These are phyloP conservation scores for Geotrichum fermentans DNA, from an alignment of 1,139 yeast species.

Conservation along the genomic window DNA sequence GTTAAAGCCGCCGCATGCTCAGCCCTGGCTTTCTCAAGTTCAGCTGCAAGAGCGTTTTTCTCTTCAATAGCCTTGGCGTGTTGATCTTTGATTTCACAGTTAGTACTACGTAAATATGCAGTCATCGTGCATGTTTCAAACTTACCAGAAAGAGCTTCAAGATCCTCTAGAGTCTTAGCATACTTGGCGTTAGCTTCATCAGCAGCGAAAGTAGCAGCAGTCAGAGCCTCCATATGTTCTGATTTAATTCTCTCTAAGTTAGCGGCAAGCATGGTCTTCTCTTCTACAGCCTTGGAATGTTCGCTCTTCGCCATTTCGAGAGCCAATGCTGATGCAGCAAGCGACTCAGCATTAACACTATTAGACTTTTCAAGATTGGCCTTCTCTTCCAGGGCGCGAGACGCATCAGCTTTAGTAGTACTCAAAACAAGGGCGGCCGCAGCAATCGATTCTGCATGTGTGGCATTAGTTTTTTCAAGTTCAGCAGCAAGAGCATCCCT, in stretches of 20 bases:
- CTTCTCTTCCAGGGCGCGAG: not conserved
- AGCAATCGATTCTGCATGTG: conserved; percentile 14
- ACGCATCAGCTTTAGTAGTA: conserved; percentile 5
- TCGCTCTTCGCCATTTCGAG: not conserved
- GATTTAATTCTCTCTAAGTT: not conserved
- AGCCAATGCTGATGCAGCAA: conserved; percentile 4
- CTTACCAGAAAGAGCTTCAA: no score
- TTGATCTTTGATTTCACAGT: conserved; percentile 9
- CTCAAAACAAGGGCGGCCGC: no score
- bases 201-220: no score
- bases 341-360: conserved; percentile 1
- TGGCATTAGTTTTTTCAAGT: conserved; percentile 1
- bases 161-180: no score
- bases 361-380: not conserved
- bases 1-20: conserved; percentile 16
- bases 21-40: conserved; percentile 2
- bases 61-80: conserved; percentile 10
- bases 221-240: conserved; percentile 6
- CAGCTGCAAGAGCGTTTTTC: conserved; percentile 21
- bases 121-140: no score
- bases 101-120: no score
- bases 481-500: conserved; percentile 21
- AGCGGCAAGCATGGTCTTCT: not conserved
- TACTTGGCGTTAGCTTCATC: no score
- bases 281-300: not conserved